These are phyloP conservation scores for Sorghum bicolor DNA, from an alignment of 176 grass and related monocot species.

Conservation along the genomic window DNA sequence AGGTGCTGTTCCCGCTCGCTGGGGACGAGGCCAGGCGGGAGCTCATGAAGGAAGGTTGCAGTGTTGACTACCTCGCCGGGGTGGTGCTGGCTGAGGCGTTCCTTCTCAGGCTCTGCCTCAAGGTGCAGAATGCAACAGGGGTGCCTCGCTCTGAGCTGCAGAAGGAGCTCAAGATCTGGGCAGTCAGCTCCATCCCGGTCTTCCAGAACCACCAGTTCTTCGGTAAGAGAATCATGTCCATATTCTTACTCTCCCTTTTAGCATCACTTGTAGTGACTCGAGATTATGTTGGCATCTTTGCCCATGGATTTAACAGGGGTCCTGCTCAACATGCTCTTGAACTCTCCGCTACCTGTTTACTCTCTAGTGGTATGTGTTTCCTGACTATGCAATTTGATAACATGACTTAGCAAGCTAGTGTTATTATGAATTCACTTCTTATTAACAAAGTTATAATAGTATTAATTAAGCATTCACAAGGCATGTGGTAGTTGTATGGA, in stretches of 20 bases:
- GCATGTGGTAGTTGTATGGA: not conserved
- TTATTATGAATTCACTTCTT: not conserved
- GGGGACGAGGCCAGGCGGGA: conserved; percentile 60
- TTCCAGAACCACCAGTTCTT: conserved; percentile 82
- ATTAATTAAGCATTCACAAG: not conserved
- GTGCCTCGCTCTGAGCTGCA: conserved; percentile 49
- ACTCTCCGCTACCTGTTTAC: conserved; percentile 58
- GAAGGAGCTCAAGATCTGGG: conserved; percentile 87
- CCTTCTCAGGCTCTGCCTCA: conserved; percentile 86
- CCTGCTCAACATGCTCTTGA: conserved; percentile 72
- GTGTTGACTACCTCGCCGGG: conserved; percentile 68
- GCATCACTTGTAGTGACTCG: conserved; percentile 13
- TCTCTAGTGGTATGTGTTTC: conserved; percentile 68
- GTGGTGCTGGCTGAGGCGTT: conserved; percentile 73
- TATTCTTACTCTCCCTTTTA: conserved; percentile 1
- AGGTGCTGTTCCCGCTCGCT: conserved; percentile 70
- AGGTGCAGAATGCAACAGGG: conserved; percentile 52
- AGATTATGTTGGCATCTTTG: not conserved
- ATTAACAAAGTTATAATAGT: not conserved
- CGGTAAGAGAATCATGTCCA: conserved; percentile 35
- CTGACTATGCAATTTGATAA: not conserved
- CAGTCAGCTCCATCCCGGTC: conserved; percentile 76
- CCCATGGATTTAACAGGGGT: conserved; percentile 55
- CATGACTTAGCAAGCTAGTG: not conserved
- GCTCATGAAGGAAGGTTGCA: conserved; percentile 70